Evolutionary conservation across 169 alveolate species (phyloP).

Genomic region (Cryptosporidium felis): DNA sequence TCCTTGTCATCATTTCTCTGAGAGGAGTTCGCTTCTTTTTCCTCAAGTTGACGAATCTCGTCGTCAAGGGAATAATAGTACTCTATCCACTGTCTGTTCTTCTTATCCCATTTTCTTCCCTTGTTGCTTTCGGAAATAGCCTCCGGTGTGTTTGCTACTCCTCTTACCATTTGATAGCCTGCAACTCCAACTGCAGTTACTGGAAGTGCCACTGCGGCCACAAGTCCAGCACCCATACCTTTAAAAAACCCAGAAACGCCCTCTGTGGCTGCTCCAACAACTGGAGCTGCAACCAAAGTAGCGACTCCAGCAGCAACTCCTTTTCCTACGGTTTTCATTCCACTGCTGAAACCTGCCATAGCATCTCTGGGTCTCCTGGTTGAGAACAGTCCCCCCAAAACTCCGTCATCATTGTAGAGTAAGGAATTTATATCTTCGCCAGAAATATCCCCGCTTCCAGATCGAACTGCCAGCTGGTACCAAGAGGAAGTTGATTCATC

Average conservation of each 20-base stretch:
- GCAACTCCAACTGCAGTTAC: slow-evolving; percentile 88
- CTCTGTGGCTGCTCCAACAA: slow-evolving; percentile 86
- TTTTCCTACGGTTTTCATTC: slow-evolving; percentile 86
- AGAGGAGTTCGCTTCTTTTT: slow-evolving; percentile 30
- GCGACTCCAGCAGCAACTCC: slow-evolving; percentile 89
- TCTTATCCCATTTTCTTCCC: slow-evolving; percentile 89
- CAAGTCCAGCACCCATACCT: slow-evolving; percentile 88
- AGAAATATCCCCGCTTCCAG: not conserved
- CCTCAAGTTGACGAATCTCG: slow-evolving; percentile 74
- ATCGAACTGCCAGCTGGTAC: slow-evolving; percentile 48
- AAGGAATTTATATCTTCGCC: slow-evolving; percentile 49
- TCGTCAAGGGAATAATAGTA: slow-evolving; percentile 83
- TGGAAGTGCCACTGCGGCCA: slow-evolving; percentile 88
- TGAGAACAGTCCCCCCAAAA: slow-evolving; percentile 80
- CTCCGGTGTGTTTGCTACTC: slow-evolving; percentile 87
- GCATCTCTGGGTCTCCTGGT: slow-evolving; percentile 83
- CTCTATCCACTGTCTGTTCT: slow-evolving; percentile 83
- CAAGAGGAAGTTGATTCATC: slow-evolving; percentile 53
- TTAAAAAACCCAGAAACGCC: slow-evolving; percentile 89
- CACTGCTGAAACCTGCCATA: slow-evolving; percentile 86
- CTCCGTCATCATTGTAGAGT: slow-evolving; percentile 43
- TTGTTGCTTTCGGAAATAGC: slow-evolving; percentile 83
- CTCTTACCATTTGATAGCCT: slow-evolving; percentile 87
- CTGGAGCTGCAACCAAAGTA: slow-evolving; percentile 87
- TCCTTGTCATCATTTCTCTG: slow-evolving; percentile 18